Evolutionary conservation across 257 asterid species (phyloP).

Genomic region (Nicotiana otophora): DNA sequence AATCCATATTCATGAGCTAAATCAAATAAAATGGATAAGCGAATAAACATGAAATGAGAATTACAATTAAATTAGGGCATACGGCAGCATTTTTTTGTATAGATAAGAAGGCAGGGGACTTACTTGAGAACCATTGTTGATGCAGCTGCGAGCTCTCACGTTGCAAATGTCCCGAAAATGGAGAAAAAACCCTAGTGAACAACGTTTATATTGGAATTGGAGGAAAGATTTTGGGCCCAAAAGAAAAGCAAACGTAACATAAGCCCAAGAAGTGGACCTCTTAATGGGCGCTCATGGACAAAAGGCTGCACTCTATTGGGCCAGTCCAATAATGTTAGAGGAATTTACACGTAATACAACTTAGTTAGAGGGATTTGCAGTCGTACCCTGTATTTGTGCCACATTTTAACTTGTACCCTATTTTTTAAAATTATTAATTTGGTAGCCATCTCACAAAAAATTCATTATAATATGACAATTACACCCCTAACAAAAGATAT

Average conservation of each 20-base stretch:
- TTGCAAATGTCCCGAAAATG: background rate
- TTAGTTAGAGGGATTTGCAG: no score
- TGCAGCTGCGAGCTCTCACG: background rate
- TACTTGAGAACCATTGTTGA: constrained; percentile 9
- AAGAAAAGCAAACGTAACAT: background rate
- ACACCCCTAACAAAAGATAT: no score
- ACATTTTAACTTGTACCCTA: no score
- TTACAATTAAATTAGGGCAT: no score
- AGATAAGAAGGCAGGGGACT: background rate
- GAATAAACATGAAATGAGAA: no score
- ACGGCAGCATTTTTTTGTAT: background rate
- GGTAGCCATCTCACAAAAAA: no score
- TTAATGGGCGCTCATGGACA: background rate
- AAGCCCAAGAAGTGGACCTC: background rate
- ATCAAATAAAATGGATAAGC: no score
- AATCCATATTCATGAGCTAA: no score
- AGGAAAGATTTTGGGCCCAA: background rate
- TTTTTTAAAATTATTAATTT: no score
- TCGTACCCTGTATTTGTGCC: no score
- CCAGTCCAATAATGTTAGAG: background rate
- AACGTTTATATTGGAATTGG: background rate
- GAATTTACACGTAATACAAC: no score
- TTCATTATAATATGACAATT: no score
- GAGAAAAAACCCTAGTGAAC: background rate
- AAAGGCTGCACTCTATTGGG: background rate